Percentiles rank a stretch among this genome's conserved stretches.
Conservation (phyloP, 2,329 filamentous ascomycete genomes). For the Neopestalotiopsis rosae region DNA sequence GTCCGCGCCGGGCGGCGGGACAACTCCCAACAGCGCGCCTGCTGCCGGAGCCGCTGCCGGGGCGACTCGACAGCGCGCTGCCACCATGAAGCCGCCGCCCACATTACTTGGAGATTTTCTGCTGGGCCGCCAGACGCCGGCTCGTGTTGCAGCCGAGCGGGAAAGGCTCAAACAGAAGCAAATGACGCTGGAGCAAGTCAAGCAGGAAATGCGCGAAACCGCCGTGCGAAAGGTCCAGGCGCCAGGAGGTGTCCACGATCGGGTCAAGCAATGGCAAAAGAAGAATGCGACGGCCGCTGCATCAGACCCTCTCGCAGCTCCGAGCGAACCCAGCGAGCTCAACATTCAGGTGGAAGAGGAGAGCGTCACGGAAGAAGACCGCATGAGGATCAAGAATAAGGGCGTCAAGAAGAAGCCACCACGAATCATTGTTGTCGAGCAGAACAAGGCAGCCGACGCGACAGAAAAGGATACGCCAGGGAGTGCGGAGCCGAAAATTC, state of each 20-base stretch:
- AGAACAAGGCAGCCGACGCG: constrained; percentile 32
- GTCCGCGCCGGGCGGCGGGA: constrained; percentile 27
- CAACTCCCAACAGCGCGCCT: constrained; percentile 27
- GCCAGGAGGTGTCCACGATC: constrained; percentile 74
- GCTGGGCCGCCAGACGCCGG: constrained; percentile 46
- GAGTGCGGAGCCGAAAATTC: constrained; percentile 53
- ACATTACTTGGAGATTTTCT: constrained; percentile 37
- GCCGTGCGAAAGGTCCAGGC: constrained; percentile 64
- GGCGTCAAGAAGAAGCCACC: constrained; percentile 47
- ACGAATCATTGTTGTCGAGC: constrained; percentile 35
- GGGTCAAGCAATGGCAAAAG: constrained; percentile 86
- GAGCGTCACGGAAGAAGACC: constrained; percentile 66
- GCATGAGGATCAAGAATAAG: constrained; percentile 60
- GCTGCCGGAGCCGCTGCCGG: constrained; percentile 20
- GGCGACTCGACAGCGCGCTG: constrained; percentile 31
- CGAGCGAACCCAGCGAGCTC: constrained; percentile 66
- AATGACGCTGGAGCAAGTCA: constrained; percentile 64
- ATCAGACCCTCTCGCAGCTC: constrained; percentile 55
- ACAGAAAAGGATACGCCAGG: constrained; percentile 39
- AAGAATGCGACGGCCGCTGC: constrained; percentile 70
- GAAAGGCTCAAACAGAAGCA: constrained; percentile 50
- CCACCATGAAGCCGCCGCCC: constrained; percentile 32
- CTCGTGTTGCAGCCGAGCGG: constrained; percentile 55
- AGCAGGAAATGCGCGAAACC: constrained; percentile 64
- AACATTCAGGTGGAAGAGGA: constrained; percentile 64